Base-by-base conservation (phyloP, 345 rosid species). In the Rhodamnia rubescens region DNA sequence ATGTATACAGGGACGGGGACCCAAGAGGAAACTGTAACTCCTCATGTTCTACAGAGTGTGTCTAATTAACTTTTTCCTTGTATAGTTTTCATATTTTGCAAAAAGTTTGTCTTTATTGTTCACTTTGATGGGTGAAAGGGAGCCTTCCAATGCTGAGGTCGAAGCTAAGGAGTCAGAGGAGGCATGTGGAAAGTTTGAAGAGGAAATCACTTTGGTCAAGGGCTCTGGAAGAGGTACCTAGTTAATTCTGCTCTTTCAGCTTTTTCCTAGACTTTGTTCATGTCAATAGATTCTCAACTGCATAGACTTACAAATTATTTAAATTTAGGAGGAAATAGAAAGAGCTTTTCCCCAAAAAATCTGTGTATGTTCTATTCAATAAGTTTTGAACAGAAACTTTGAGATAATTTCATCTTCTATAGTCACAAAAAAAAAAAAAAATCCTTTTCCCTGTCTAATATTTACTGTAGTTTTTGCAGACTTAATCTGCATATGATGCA, bases 171-270 rank as follows among this genome's bases (percentile, higher is more conserved):
- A 94, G 93, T 88, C 99, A 96, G 92, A 90, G 81, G 90, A 96
- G 96, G 91, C 96, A 93, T 91, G 99, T 95, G 88, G 90, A 90
- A 89, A 94, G 89, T 86, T 91, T 97, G 90, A 92, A 93, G 92
- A 97, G 93, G 91, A 97, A 94, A 90, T 97, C 99, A 74, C 98
- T 97, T 53, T 97, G 99, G 99, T 95, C 99, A 86, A 92, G 87
- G 92, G 93, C 94, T 87, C 92, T 96, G 93, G 99, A 96, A 88
- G 99, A 94, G 94, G 99, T 96, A 92, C 78, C 26, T 36, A 81
- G 64, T 47, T 74, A 44, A 85, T 53, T n/a, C n/a, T 36, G 32
- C 32, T 82, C 53, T 64, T 32, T 32, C 78, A 53, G 24, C 58
- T 56, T 69, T 61, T 36, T 21, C 47, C 26, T 69, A 4, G 78